Conservation (phyloP, 257 asterid species). For the Thymus mandschuricus region DNA sequence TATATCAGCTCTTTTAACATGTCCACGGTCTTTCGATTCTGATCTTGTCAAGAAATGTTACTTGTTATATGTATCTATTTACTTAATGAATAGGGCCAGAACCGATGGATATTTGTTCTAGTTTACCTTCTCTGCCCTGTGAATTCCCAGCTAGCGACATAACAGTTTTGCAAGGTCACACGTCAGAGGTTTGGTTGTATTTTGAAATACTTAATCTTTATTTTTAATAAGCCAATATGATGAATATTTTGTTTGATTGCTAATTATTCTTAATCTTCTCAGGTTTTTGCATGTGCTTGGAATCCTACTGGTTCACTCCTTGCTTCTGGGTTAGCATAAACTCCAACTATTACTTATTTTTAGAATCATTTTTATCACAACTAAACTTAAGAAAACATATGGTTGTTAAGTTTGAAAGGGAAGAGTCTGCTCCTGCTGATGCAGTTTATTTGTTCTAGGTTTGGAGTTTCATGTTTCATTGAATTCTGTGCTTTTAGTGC, state of each 20-base stretch:
- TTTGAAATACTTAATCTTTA: slow-evolving; percentile 7
- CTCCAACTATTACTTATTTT: slow-evolving; percentile 17
- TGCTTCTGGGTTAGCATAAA: slow-evolving; percentile 88
- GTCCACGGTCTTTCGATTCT: slow-evolving; percentile 22
- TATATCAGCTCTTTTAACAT: slow-evolving; percentile 19
- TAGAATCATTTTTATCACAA: slow-evolving; percentile 7
- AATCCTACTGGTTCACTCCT: slow-evolving; percentile 90
- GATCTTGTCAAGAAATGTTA: slow-evolving; percentile 23
- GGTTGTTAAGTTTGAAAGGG: too few species aligned
- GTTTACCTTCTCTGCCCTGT: slow-evolving; percentile 57
- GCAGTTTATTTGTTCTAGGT: background rate
- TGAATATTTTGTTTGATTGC: slow-evolving; percentile 24
- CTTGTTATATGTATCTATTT: slow-evolving; percentile 34
- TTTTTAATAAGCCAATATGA: slow-evolving; percentile 6
- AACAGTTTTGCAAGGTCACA: slow-evolving; percentile 87
- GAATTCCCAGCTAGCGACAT: slow-evolving; percentile 76
- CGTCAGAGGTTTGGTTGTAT: slow-evolving; percentile 79
- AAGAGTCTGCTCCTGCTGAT: too few species aligned
- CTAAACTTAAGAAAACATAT: too few species aligned
- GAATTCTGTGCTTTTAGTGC: slow-evolving; percentile 7
- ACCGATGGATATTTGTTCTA: slow-evolving; percentile 84
- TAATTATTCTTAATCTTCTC: slow-evolving; percentile 39
- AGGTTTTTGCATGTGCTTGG: slow-evolving; percentile 99
- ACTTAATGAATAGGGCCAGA: slow-evolving; percentile 63
- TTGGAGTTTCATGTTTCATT: slow-evolving; percentile 12